Conservation (phyloP, 2,329 filamentous ascomycete genomes). For the Colletotrichum horii region DNA sequence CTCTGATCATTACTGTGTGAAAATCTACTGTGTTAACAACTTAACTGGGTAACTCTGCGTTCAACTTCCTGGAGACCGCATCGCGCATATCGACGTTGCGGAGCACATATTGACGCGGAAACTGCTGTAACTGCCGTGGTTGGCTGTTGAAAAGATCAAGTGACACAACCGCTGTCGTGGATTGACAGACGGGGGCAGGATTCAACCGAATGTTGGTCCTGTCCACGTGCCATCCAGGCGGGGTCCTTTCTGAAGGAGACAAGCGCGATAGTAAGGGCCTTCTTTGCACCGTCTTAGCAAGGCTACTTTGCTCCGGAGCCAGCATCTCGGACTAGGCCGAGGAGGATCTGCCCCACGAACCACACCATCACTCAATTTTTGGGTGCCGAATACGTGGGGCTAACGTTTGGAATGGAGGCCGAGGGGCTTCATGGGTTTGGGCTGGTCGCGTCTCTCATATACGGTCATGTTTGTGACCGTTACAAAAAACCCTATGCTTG, state of each 20-base stretch:
- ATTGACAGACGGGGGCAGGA: conserved; percentile 12
- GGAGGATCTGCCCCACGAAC: conserved; percentile 41
- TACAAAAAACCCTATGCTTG: conserved; percentile 39
- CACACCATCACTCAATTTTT: conserved; percentile 29
- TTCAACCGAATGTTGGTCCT: background rate
- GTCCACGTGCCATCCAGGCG: conserved; percentile 34
- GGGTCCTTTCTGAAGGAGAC: conserved; percentile 61
- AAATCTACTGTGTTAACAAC: background rate
- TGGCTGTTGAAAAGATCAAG: conserved; percentile 17
- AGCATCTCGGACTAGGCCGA: conserved; percentile 62
- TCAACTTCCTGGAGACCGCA: background rate
- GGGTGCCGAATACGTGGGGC: conserved; percentile 24
- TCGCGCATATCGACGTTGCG: background rate
- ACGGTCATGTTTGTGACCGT: conserved; percentile 31
- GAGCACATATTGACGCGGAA: background rate
- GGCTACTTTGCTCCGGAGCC: conserved; percentile 62
- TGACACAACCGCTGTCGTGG: conserved; percentile 20
- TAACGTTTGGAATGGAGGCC: conserved; percentile 24
- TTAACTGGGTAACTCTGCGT: background rate
- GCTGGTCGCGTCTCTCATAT: conserved; percentile 56
- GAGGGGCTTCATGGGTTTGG: conserved; percentile 36
- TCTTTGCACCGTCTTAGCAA: conserved; percentile 27
- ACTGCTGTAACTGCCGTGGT: background rate
- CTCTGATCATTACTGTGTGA: background rate
- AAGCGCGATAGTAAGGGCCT: conserved; percentile 62